Base-by-base conservation (phyloP, 345 rosid species). In the Eucalyptus shirleyi region DNA sequence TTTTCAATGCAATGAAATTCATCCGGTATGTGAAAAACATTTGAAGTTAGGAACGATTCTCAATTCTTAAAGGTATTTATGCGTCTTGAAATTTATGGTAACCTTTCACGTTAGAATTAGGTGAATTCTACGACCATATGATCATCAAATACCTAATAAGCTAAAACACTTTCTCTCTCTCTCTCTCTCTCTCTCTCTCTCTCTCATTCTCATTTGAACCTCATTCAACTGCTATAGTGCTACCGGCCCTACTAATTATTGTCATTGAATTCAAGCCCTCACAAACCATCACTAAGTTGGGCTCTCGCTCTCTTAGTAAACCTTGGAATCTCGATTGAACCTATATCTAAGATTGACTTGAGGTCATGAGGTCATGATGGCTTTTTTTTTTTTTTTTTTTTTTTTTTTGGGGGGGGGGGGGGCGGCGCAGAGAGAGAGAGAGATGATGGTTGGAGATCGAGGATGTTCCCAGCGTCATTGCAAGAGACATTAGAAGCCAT, bases 401-500 rank as follows among this genome's bases (percentile, higher is more conserved):
- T 40, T 4, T 4, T 4, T 1, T 2, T n/a, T n/a, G n/a, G n/a
- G 19, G 2, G 18, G 19, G 4, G 51, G 17, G 28, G 2, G 5
- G 2, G 26, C 0, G 51, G 40, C 37, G 37, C 37, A 1, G 18
- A 0, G 51, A 15, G 18, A 50, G 51, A 50, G 30, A 56, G 62
- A 56, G 62, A 56, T 9, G 62, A 56, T 9, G 60, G 28, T 56
- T 56, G 28, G 60, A 56, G 12, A 56, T 24, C 2, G 28, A 24
- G 60, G 60, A 56, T 56, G 60, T 23, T 23, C 28, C 28, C 0
- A 2, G 28, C 5, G 28, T 55, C 11, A 23, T 23, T 9, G 12
- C 60, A 56, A 10, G 60, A 4, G 28, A 10, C 6, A 24, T 2
- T 24, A 56, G 28, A 56, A 24, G 2, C 26, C 60, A 21, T 56